These are phyloP conservation scores for Orbilia ellipsospora DNA, from an alignment of 2,329 filamentous ascomycete species.

Conservation along the genomic window DNA sequence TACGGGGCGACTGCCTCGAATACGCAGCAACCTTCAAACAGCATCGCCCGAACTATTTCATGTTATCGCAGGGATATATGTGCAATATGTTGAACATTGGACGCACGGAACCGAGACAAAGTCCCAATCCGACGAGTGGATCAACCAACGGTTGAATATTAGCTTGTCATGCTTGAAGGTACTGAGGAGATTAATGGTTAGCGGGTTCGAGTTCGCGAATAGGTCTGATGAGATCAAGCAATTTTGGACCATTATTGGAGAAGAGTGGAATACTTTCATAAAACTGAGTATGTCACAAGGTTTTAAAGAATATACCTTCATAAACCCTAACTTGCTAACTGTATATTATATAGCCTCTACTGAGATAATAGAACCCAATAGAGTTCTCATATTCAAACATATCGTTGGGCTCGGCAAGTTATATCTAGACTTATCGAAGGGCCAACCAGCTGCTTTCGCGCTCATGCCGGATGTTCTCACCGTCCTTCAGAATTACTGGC, in stretches of 20 bases:
- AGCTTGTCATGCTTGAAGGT: slow-evolving; percentile 83
- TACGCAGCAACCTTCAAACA: slow-evolving; percentile 79
- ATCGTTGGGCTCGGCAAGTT: slow-evolving; percentile 90
- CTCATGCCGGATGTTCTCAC: slow-evolving; percentile 81
- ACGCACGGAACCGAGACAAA: slow-evolving; percentile 69
- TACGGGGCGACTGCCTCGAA: slow-evolving; percentile 79
- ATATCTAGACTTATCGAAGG: slow-evolving; percentile 83
- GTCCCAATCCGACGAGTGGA: slow-evolving; percentile 69
- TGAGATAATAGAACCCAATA: slow-evolving; percentile 30
- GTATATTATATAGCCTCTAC: slow-evolving; percentile 23
- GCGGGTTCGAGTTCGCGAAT: slow-evolving; percentile 86
- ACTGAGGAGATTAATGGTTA: slow-evolving; percentile 79
- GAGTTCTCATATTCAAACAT: slow-evolving; percentile 78
- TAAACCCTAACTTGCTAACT: background rate
- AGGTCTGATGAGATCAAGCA: slow-evolving; percentile 78
- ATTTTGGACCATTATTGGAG: slow-evolving; percentile 82
- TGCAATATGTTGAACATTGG: slow-evolving; percentile 78
- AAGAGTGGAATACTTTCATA: slow-evolving; percentile 81
- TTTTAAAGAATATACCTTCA: background rate
- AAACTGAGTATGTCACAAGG: slow-evolving; percentile 62
- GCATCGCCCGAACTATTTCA: slow-evolving; percentile 86
- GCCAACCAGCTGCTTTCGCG: slow-evolving; percentile 84
- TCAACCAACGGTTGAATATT: slow-evolving; percentile 71
- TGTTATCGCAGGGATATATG: slow-evolving; percentile 80
- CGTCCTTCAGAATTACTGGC: slow-evolving; percentile 86